phyloP scores from a whole-genome alignment of 441 rosid genomes.

The Kokia cookei region DNA sequence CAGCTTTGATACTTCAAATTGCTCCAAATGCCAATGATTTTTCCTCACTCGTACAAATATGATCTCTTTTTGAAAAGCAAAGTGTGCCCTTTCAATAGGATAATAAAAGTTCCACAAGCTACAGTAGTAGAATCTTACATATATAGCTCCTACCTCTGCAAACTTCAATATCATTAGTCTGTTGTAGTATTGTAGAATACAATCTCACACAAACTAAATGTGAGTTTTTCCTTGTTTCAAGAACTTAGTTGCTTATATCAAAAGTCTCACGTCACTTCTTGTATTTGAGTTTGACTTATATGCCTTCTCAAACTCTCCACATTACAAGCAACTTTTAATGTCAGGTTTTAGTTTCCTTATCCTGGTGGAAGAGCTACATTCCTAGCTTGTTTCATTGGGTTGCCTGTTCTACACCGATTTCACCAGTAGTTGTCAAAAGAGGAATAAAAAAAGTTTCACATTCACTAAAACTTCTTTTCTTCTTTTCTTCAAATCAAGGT shows the following conservation, averaged over 20 bases:
- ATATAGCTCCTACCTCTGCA: neutral
- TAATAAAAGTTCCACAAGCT: neutral
- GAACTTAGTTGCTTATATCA: neutral
- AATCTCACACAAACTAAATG: neutral
- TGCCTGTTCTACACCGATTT: neutral
- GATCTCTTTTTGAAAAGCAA: neutral
- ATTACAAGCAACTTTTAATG: neutral
- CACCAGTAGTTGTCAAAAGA: neutral
- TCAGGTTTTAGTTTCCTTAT: neutral
- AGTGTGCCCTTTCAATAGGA: neutral
- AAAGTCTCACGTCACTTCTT: neutral
- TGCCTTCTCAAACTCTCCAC: neutral
- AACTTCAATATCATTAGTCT: neutral
- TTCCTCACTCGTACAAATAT: neutral
- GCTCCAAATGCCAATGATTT: neutral
- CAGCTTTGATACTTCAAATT: neutral
- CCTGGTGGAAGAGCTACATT: neutral
- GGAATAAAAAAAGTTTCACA: neutral
- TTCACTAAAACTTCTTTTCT: no score
- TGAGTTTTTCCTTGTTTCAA: neutral
- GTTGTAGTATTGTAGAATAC: neutral
- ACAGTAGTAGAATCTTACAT: neutral
- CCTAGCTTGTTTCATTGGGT: neutral
- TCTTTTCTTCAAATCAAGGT: no score
- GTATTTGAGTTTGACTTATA: neutral